Evolutionary conservation across 441 rosid species (phyloP).

Genomic region (Euphorbia corollata): DNA sequence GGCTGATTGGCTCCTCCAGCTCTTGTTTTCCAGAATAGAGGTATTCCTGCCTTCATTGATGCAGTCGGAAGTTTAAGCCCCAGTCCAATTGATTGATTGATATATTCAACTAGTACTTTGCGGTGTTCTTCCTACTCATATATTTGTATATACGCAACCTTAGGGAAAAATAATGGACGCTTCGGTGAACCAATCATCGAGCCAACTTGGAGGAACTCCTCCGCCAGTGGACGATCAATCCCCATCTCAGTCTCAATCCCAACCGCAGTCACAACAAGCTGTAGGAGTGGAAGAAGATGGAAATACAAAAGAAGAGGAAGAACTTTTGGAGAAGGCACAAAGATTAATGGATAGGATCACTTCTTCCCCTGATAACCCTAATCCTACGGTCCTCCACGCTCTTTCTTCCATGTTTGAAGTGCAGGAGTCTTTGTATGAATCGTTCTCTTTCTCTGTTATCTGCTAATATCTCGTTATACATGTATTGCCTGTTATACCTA

Average conservation of each 20-base stretch:
- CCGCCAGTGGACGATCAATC: slow-evolving; percentile 1
- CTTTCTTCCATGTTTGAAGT: slow-evolving; percentile 70
- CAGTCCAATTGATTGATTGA: slow-evolving; percentile 8
- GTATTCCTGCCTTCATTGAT: not conserved
- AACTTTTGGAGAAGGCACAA: slow-evolving; percentile 66
- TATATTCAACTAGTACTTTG: not conserved
- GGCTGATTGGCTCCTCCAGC: not conserved
- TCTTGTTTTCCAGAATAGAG: no score
- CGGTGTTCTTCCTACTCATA: not conserved
- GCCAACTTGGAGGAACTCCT: slow-evolving; percentile 6
- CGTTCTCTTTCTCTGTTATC: not conserved
- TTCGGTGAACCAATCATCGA: slow-evolving; percentile 11
- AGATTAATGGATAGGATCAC: slow-evolving; percentile 73
- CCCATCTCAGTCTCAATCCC: not conserved
- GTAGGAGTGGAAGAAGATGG: slow-evolving; percentile 27
- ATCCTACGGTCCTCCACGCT: slow-evolving; percentile 60
- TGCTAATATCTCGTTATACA: not conserved
- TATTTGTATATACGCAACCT: not conserved
- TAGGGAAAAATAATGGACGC: slow-evolving; percentile 8
- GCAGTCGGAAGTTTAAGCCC: not conserved
- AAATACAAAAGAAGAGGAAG: slow-evolving; percentile 48
- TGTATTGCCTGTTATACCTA: not conserved
- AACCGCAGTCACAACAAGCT: no score
- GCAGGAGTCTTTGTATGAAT: slow-evolving; percentile 61
- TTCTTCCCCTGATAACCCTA: slow-evolving; percentile 69